phyloP scores from a whole-genome alignment of 768 basidiomycete species.

The Phanerodontia chrysosporium region DNA sequence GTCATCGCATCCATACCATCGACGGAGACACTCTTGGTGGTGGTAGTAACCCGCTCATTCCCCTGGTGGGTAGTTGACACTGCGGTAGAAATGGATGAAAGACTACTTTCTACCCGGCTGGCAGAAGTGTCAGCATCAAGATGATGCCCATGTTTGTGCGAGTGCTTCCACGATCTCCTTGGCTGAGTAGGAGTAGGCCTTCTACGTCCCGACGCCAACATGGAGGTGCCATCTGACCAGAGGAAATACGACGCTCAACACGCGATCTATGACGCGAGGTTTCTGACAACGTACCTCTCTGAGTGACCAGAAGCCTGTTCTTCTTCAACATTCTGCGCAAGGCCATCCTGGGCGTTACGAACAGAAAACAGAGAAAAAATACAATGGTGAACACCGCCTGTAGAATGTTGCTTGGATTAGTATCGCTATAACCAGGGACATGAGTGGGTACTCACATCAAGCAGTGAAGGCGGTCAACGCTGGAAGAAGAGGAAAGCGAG shows the following conservation, averaged over 20 bases:
- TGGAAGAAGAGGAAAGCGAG: neutral
- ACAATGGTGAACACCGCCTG: neutral
- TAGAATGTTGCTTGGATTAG: no score
- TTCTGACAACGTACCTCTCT: neutral
- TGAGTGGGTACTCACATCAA: constrained; percentile 14
- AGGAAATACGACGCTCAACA: no score
- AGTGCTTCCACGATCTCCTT: no score
- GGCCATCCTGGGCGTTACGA: constrained; percentile 1
- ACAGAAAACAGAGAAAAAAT: neutral
- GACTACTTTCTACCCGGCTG: neutral
- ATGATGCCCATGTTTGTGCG: neutral
- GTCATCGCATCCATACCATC: neutral
- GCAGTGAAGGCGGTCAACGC: constrained; percentile 11
- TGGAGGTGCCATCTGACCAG: neutral
- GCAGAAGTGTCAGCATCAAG: neutral
- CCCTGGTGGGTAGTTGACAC: neutral
- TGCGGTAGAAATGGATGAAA: neutral
- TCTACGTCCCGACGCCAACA: neutral
- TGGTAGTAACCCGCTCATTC: neutral
- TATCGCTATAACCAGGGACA: no score
- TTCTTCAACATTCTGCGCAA: neutral
- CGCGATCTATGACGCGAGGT: no score
- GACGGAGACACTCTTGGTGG: neutral
- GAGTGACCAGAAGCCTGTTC: neutral
- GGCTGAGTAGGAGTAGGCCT: neutral